Base-by-base conservation (phyloP, 2,329 filamentous ascomycete species). In the Aspergillus aculeatus region DNA sequence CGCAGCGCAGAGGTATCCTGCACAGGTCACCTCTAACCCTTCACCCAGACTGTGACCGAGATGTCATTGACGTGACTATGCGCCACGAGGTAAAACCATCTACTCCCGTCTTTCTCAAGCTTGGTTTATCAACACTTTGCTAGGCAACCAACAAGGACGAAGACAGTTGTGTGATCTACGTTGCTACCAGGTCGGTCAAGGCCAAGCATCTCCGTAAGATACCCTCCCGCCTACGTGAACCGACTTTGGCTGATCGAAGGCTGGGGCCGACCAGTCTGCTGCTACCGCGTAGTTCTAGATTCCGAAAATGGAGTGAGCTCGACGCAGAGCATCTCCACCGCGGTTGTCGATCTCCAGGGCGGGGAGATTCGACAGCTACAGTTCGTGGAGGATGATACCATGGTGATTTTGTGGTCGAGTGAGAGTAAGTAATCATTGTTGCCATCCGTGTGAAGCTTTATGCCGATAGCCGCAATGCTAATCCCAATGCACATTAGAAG, bases 1-100 rank as follows among this genome's bases (percentile, higher is more conserved):
- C 88, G 6, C 84, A 92, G 75, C 82, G 85, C 68, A 80, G 87
- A 57, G 88, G 86, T 58, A 88, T 92, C 11, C 78, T 87, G 5
- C 88, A 91, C 66, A 88, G 88, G 3, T 81, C 82, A 32, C 77
- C 83, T 3, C 62, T 83, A 69, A 64, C 79, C 77, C 66, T 84
- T 66, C 69, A 84, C 71, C 60, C 75, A 5, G 71, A 75, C 10
- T 71, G 74, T 35, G 71, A 74, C 41, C 66, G 69, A 10, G 63
- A 64, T 5, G 68, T 73, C 26, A 73, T 84, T 56, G 88, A 90
- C 69, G 77, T 88, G 63, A 80, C 79, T 21, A 86, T 91, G 82
- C 81, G 78, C 24, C 78, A 75, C 50, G 79, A 82, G 69, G 81
- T 81, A 73, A 61, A 71, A 11, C 9, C 35, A 44, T 10, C 10